Percentiles rank a stretch among this genome's conserved stretches.
Conservation (phyloP, 225 moss, liverwort and hornwort species). For the Ulota crispa region DNA sequence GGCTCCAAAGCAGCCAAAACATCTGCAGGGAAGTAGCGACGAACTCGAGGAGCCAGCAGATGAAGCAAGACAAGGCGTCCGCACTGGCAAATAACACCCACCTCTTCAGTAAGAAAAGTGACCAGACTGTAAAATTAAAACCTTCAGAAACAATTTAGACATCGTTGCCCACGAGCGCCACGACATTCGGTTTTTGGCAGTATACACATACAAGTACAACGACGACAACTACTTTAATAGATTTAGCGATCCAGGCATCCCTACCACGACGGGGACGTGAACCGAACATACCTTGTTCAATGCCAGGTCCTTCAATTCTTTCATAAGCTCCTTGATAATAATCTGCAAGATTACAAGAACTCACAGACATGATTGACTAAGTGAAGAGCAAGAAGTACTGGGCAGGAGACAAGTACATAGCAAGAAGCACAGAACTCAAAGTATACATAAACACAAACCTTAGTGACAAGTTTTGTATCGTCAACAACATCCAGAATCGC, state of each 20-base stretch:
- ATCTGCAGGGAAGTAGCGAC: slow-evolving; percentile 85
- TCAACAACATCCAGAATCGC: slow-evolving; percentile 89
- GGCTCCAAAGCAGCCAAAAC: slow-evolving; percentile 62
- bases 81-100: slow-evolving; percentile 45
- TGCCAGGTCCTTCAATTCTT: slow-evolving; percentile 69
- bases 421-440: slow-evolving; percentile 3
- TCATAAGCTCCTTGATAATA: slow-evolving; percentile 77
- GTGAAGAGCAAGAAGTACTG: neutral
- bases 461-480: slow-evolving; percentile 83
- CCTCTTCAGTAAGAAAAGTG: slow-evolving; percentile 18
- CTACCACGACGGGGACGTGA: neutral
- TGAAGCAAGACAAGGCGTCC: slow-evolving; percentile 86
- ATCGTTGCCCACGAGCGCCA: neutral
- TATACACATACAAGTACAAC: neutral
- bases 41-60: slow-evolving; percentile 85
- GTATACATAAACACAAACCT: slow-evolving; percentile 48
- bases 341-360: slow-evolving; percentile 47
- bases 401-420: neutral
- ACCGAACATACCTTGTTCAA: slow-evolving; percentile 66
- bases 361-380: neutral
- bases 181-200: neutral
- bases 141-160: neutral
- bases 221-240: neutral
- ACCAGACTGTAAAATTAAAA: neutral
- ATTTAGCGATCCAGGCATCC: neutral